Conservation (phyloP, 2,329 filamentous ascomycete species). For the Aspergillus vadensis region DNA sequence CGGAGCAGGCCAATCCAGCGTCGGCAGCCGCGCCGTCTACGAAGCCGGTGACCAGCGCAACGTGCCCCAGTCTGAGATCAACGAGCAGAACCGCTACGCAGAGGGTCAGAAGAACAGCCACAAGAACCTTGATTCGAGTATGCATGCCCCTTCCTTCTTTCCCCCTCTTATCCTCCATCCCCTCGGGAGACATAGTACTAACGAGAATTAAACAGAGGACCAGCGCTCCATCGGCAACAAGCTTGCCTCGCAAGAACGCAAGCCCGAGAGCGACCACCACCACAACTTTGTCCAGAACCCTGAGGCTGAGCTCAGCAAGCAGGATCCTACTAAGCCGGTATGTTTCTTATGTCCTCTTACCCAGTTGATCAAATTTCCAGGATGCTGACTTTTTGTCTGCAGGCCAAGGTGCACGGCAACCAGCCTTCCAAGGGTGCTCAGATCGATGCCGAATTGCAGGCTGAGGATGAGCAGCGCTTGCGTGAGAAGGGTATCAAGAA, state of each 20-base stretch:
- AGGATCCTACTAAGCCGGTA: slow-evolving; percentile 48
- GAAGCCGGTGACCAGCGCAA: slow-evolving; percentile 77
- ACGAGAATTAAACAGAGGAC: slow-evolving; percentile 38
- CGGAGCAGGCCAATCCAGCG: slow-evolving; percentile 59
- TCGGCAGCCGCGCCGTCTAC: slow-evolving; percentile 68
- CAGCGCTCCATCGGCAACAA: slow-evolving; percentile 49
- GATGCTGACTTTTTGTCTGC: too few relatives aligned
- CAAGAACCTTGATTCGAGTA: slow-evolving; percentile 70
- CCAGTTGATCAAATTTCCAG: too few relatives aligned
- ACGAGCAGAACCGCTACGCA: slow-evolving; percentile 63
- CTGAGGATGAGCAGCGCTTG: slow-evolving; percentile 48
- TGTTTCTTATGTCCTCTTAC: slow-evolving; percentile 16
- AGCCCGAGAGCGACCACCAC: slow-evolving; percentile 28
- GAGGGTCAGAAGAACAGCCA: slow-evolving; percentile 74
- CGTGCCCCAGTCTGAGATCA: slow-evolving; percentile 54
- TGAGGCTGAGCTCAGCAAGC: slow-evolving; percentile 43
- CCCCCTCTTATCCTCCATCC: not conserved
- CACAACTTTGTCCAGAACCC: slow-evolving; percentile 32
- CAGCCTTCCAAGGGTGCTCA: slow-evolving; percentile 50
- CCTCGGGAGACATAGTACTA: not conserved
- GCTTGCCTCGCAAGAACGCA: slow-evolving; percentile 40
- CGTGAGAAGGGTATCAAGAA: slow-evolving; percentile 47
- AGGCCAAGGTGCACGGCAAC: slow-evolving; percentile 51
- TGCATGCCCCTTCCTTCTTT: not conserved
- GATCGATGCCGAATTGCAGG: slow-evolving; percentile 48